Base-by-base conservation (phyloP, 1,284 basidiomycete species). In the Tylopilus orsonianus region DNA sequence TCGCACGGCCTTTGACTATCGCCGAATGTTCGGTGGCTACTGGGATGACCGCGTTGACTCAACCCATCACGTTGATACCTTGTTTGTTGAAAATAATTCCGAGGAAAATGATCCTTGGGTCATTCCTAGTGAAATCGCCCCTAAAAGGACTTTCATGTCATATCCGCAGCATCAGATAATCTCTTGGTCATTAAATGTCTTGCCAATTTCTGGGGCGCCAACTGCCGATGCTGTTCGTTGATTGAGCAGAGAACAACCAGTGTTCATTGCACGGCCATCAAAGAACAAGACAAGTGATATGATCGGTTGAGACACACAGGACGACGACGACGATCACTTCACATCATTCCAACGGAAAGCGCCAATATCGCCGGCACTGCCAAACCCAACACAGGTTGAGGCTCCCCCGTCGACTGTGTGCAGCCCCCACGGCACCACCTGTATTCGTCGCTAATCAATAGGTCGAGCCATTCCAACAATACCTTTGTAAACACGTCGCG, bases 401-500 rank as follows among this genome's bases (percentile, higher is more conserved):
- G n/a, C n/a, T n/a, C n/a, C n/a, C n/a, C n/a, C n/a, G n/a, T n/a
- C n/a, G n/a, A n/a, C n/a, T n/a, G n/a, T n/a, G n/a, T n/a, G n/a
- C n/a, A n/a, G 33, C 8, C 33, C 32, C 33, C 19, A 10, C 7
- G 16, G 26, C 46, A 27, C 22, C 38, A 40, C 33, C 37, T n/a
- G 22, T 23, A 9, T 19, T 22, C 18, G n/a, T 29, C 26, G 24
- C 23, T 19, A 49, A 22, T 13, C 22, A 30, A 19, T 39, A 16
- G 16, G 30, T 39, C 32, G 35, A 36, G 26, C 44, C 27, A 1
- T 40, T 24, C 64, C 62, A 71, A 46, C 70, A 71, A 51, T 72
- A 72, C 46, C 65, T 54, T 40, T 50, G 50, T 29, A 71, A 57
- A 48, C 70, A 71, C 13, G 41, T 53, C 48, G 27, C 48, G 41